A percentile compares a stretch with the other conserved stretches of the same genome.
Conservation (phyloP, 495 filamentous ascomycete species). For the Penicillium malachiteum region DNA sequence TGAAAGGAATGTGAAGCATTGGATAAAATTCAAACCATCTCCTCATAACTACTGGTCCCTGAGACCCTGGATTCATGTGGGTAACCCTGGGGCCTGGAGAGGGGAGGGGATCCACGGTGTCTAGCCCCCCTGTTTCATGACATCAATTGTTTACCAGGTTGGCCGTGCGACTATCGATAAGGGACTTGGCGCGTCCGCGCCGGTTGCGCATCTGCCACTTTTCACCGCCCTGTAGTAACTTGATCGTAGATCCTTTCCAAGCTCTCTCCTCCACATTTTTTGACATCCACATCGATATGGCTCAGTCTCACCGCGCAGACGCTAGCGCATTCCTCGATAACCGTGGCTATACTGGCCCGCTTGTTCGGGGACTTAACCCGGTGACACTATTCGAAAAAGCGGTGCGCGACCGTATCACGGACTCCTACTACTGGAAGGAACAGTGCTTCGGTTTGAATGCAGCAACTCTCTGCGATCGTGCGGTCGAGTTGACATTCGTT, state of each 20-base stretch:
- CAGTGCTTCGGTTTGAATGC: constrained; percentile 96
- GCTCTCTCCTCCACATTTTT: constrained; percentile 8
- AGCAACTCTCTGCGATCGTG: constrained; percentile 84
- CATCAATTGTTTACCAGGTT: constrained; percentile 38
- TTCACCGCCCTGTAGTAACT: constrained; percentile 5
- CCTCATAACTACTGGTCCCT: constrained; percentile 5
- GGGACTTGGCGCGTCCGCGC: constrained; percentile 23
- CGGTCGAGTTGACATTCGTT: constrained; percentile 75
- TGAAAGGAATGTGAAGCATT: constrained; percentile 7
- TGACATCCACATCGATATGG: constrained; percentile 25
- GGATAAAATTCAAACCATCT: constrained; percentile 21
- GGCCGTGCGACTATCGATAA: constrained; percentile 50
- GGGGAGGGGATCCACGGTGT: neutral
- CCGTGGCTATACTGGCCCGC: constrained; percentile 66
- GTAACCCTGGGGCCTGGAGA: too few species aligned
- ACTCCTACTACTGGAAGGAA: constrained; percentile 97
- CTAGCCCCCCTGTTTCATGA: constrained; percentile 22
- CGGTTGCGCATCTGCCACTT: constrained; percentile 4
- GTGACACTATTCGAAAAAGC: constrained; percentile 88
- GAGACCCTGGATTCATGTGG: neutral
- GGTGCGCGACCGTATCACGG: constrained; percentile 89
- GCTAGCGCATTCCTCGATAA: constrained; percentile 76
- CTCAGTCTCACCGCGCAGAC: constrained; percentile 61
- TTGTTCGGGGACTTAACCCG: constrained; percentile 80
- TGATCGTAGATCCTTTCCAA: constrained; percentile 11